Conservation (phyloP, 169 alveolate species). For the Babesia gibsoni region DNA sequence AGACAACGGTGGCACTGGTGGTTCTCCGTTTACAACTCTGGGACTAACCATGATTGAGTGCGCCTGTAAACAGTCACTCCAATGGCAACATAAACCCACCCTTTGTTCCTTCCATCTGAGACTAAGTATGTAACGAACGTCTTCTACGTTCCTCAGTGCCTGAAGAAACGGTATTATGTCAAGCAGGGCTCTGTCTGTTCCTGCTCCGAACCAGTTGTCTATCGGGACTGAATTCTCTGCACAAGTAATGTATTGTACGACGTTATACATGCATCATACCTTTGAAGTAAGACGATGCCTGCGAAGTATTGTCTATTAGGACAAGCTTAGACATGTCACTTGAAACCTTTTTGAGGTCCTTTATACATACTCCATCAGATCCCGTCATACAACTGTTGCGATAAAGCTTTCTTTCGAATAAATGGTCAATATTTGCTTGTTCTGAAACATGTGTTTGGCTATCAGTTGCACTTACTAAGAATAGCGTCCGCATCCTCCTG, state of each 20-base stretch:
- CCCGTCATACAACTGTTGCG: slow-evolving; percentile 62
- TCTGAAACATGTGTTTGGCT: background rate
- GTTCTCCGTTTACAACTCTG: no score
- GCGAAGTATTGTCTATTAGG: slow-evolving; percentile 49
- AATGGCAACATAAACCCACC: no score
- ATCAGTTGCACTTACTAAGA: slow-evolving; percentile 29
- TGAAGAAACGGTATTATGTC: slow-evolving; percentile 74
- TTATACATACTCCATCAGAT: slow-evolving; percentile 40
- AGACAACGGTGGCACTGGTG: no score
- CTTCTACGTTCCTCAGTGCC: slow-evolving; percentile 64
- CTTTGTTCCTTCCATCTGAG: background rate
- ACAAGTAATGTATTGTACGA: background rate
- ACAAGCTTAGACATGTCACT: slow-evolving; percentile 66
- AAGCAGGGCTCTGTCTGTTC: slow-evolving; percentile 69
- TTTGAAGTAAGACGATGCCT: slow-evolving; percentile 33
- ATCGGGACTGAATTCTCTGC: slow-evolving; percentile 69
- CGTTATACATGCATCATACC: background rate
- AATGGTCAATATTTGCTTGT: slow-evolving; percentile 61
- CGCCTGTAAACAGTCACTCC: no score
- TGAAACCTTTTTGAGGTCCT: slow-evolving; percentile 54
- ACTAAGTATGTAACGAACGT: slow-evolving; percentile 58
- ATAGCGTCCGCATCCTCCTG: slow-evolving; percentile 65
- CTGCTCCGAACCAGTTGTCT: slow-evolving; percentile 75
- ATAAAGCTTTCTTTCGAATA: slow-evolving; percentile 64
- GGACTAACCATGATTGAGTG: no score